phyloP scores from a whole-genome alignment of 2,329 filamentous ascomycete species.

The Helotiales sp. region DNA sequence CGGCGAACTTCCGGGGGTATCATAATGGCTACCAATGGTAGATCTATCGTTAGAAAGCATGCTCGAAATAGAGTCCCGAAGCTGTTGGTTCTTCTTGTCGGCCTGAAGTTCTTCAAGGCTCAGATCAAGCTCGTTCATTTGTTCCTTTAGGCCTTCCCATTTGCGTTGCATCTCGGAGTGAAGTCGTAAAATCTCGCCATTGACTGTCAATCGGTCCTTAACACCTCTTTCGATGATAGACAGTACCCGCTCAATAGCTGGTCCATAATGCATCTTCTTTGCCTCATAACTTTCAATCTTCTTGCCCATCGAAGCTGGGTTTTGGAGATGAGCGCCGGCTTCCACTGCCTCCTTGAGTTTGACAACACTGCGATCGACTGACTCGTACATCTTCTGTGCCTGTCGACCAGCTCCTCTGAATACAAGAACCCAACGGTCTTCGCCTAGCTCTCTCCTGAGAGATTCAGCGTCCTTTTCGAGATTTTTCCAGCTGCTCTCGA shows the following conservation, averaged over 20 bases:
- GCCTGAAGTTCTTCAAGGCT: constrained; percentile 74
- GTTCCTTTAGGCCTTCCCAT: constrained; percentile 76
- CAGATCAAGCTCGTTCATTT: constrained; percentile 78
- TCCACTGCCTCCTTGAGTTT: constrained; percentile 85
- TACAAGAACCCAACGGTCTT: constrained; percentile 94
- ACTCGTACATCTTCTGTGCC: constrained; percentile 96
- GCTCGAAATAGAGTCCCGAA: constrained; percentile 91
- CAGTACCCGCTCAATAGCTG: constrained; percentile 88
- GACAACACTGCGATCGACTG: constrained; percentile 82
- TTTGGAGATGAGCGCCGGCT: constrained; percentile 73
- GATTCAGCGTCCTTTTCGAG: constrained; percentile 90
- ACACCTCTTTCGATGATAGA: constrained; percentile 96
- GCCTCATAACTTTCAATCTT: constrained; percentile 93
- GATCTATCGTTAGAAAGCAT: constrained; percentile 64
- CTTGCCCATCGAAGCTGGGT: constrained; percentile 72
- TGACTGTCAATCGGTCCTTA: constrained; percentile 91
- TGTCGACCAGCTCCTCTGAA: constrained; percentile 92
- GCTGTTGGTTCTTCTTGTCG: constrained; percentile 69
- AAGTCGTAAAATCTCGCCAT: constrained; percentile 89
- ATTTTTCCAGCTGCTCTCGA: constrained; percentile 87
- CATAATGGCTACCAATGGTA: constrained; percentile 50
- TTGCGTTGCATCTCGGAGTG: constrained; percentile 85
- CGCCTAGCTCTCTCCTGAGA: constrained; percentile 85
- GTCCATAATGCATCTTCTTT: constrained; percentile 92
- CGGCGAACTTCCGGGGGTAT: constrained; percentile 64